Evolutionary conservation across 176 grass and related monocot genomes (phyloP), one percentile per base, ranked within the genome.

Genomic region (Triticum urartu): DNA sequence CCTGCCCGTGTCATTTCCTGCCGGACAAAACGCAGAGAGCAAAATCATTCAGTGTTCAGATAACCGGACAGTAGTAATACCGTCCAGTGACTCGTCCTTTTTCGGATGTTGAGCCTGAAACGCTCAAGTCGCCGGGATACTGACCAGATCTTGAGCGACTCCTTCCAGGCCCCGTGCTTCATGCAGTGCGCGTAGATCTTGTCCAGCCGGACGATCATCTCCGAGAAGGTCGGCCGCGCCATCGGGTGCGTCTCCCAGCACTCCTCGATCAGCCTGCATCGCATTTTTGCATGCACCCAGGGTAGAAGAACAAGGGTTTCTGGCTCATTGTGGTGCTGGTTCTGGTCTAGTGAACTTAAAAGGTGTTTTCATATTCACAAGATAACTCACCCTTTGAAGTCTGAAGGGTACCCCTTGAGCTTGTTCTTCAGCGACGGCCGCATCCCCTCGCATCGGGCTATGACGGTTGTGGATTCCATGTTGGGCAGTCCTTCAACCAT

Each of bases 121-220:
- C 33, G 59, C 21, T 84, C 79, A 80, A 36, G 39, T 61, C 50
- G 32, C 77, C 24, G 68, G 52, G 86, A 82, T 87, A 80, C 88
- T 34, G 81, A 96, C 97, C 97, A 99, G 86, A 99, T 75, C 89
- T 96, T 99, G 25, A 99, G 86, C 20, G 97, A 90, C 3, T 96
- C 97, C 89, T 96, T 96, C 97, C 97, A 99, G 4, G 36, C 50
- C 11, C 94, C 92, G 10, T 96, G 94, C 82, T 87, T 96, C n/a
- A 86, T 80, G 75, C 90, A 96, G 32, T 70, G 77, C 8, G 69
- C 88, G 64, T 92, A 94, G 78, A 93, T 90, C 86, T 90, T 99
- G 42, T 97, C 97, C 22, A 99, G 85, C 85, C 97, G 89, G 79
- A 93, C 56, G 89, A 99, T 96, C 42, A 99, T 90, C 79, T 99